These are phyloP conservation scores for Termitomyces sp. DNA, from an alignment of 768 basidiomycete species.

Conservation along the genomic window DNA sequence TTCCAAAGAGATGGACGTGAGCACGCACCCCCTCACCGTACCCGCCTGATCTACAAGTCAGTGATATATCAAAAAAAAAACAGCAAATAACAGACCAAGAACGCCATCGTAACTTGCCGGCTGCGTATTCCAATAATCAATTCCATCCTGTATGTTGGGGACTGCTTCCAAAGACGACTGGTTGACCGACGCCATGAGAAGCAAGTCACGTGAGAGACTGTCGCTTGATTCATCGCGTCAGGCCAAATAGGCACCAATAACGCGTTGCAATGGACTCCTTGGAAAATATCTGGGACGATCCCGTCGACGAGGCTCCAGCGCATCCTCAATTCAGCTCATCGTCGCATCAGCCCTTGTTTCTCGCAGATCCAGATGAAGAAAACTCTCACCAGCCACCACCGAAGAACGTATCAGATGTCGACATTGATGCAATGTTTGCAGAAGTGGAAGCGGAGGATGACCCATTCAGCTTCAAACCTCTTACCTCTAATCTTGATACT, in stretches of 20 bases:
- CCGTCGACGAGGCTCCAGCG: constrained; percentile 24
- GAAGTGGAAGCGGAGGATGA: constrained; percentile 31
- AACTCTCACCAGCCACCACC: constrained; percentile 14
- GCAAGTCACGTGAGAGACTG: constrained; percentile 4
- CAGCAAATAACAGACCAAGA: constrained; percentile 44
- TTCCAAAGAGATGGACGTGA: background rate
- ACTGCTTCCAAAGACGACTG: constrained; percentile 13
- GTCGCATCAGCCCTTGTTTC: constrained; percentile 42
- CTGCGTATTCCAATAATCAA: constrained; percentile 82
- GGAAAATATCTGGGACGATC: constrained; percentile 59
- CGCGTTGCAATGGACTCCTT: constrained; percentile 39
- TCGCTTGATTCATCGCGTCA: constrained; percentile 17
- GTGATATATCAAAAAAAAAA: constrained; percentile 10
- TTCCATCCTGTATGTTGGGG: constrained; percentile 68
- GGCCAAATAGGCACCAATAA: constrained; percentile 33
- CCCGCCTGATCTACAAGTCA: constrained; percentile 21
- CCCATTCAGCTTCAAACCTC: constrained; percentile 33
- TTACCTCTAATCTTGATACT: constrained; percentile 48
- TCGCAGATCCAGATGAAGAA: constrained; percentile 55
- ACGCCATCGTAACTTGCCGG: constrained; percentile 85
- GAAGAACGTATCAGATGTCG: constrained; percentile 42
- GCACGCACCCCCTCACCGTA: constrained; percentile 44
- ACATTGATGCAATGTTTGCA: constrained; percentile 38
- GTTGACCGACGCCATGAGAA: constrained; percentile 2
- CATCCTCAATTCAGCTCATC: constrained; percentile 10